phyloP scores from a whole-genome alignment of 2,329 filamentous ascomycete genomes.

The Dendrostoma leiphaemia region DNA sequence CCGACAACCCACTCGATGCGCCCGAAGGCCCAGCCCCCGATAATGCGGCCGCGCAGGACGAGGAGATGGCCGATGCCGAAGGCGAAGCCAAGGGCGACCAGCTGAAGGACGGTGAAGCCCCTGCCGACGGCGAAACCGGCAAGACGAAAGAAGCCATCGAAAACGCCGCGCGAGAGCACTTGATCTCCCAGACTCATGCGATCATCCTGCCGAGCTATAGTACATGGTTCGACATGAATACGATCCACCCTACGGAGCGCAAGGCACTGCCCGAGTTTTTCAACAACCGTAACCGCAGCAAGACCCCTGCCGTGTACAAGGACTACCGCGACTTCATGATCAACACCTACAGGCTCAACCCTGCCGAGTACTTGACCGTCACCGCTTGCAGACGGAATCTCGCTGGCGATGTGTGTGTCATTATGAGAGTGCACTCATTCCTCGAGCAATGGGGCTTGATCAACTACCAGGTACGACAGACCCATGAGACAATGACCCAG shows the following conservation, averaged over 20 bases:
- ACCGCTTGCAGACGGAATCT: conserved; percentile 93
- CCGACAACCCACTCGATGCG: conserved; percentile 68
- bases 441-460: conserved; percentile 98
- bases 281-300: conserved; percentile 97
- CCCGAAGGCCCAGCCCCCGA: conserved; percentile 63
- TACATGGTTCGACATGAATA: conserved; percentile 98
- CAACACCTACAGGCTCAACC: conserved; percentile 96
- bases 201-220: conserved; percentile 98
- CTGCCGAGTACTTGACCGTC: conserved; percentile 92
- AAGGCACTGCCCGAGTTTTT: conserved; percentile 98
- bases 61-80: conserved; percentile 70
- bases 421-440: conserved; percentile 98
- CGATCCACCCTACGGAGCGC: conserved; percentile 84
- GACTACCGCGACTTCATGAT: conserved; percentile 99
- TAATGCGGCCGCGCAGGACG: conserved; percentile 64
- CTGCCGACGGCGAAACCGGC: conserved; percentile 40
- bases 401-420: conserved; percentile 95
- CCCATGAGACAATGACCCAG: not conserved
- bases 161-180: conserved; percentile 83
- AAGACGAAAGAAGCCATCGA: conserved; percentile 82
- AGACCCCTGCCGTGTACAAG: conserved; percentile 95
- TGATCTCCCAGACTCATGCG: conserved; percentile 89
- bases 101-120: conserved; percentile 43
- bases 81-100: conserved; percentile 42
- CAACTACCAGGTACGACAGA: conserved; percentile 83